These are phyloP conservation scores for Sporothrix dimorphospora DNA, from an alignment of 2,329 filamentous ascomycete species.

Conservation along the genomic window DNA sequence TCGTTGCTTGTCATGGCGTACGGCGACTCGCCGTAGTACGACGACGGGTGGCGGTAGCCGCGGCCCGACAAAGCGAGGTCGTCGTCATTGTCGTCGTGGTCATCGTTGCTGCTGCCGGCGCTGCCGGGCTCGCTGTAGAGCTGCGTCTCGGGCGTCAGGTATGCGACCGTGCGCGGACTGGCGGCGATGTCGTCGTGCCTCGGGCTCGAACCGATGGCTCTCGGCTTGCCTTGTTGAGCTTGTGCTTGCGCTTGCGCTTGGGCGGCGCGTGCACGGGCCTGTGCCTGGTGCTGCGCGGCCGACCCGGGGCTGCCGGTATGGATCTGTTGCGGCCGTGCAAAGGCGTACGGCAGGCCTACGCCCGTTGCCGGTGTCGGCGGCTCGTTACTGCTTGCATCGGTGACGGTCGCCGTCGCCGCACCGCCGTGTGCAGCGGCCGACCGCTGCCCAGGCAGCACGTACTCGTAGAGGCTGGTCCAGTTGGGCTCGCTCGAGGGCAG, in stretches of 20 bases:
- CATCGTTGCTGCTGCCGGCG: neutral
- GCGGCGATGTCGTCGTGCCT: slow-evolving; percentile 2
- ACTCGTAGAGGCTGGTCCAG: slow-evolving; percentile 33
- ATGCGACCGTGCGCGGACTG: neutral
- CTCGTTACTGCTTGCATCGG: slow-evolving; percentile 24
- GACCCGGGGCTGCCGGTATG: slow-evolving; percentile 25
- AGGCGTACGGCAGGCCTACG: slow-evolving; percentile 14
- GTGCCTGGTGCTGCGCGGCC: slow-evolving; percentile 20
- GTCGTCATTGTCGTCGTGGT: neutral
- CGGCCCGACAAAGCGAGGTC: neutral
- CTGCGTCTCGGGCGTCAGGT: slow-evolving; percentile 14
- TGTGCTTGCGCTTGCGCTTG: neutral
- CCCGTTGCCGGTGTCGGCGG: slow-evolving; percentile 22
- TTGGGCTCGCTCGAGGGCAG: slow-evolving; percentile 33
- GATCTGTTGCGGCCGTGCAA: slow-evolving; percentile 6
- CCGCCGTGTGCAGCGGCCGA: neutral
- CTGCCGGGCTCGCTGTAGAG: neutral
- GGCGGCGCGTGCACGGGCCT: neutral
- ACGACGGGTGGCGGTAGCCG: slow-evolving; percentile 26
- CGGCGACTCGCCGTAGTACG: slow-evolving; percentile 23
- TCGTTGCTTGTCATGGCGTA: slow-evolving; percentile 20
- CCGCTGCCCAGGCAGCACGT: slow-evolving; percentile 11
- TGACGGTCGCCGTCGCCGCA: neutral
- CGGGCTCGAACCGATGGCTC: too few relatives aligned
- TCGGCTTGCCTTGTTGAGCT: neutral